These are phyloP conservation scores for Stemphylium beticola DNA, from an alignment of 2,329 filamentous ascomycete genomes.

Conservation along the genomic window DNA sequence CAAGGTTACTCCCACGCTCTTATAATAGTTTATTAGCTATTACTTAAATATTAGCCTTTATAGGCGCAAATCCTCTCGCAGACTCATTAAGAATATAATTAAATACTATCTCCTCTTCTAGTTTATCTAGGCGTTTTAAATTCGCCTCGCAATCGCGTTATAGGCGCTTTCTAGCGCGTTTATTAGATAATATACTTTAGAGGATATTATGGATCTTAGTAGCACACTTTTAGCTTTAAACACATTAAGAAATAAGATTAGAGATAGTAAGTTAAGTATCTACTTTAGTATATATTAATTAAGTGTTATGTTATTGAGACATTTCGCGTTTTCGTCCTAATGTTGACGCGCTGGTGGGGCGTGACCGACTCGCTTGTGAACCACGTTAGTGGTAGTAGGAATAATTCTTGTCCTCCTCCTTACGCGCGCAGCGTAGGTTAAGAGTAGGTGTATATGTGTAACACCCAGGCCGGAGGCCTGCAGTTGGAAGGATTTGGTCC, in stretches of 20 bases:
- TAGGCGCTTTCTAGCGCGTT: background rate
- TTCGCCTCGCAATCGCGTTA: background rate
- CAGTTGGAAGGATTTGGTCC: too few relatives aligned
- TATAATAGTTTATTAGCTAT: conserved; percentile 1
- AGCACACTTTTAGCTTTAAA: background rate
- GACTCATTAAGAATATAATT: background rate
- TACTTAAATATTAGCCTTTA: background rate
- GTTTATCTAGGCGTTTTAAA: background rate
- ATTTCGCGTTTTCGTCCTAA: background rate
- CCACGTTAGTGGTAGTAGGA: too few relatives aligned
- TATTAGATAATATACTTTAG: background rate
- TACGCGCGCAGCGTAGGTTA: too few relatives aligned
- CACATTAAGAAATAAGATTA: background rate
- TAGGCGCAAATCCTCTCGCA: background rate
- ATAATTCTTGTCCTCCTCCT: too few relatives aligned
- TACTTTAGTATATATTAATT: background rate
- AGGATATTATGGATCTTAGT: background rate
- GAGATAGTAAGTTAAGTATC: background rate
- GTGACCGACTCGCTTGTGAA: too few relatives aligned
- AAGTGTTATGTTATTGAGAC: background rate
- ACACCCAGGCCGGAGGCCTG: too few relatives aligned
- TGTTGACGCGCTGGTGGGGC: too few relatives aligned
- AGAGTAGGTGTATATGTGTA: too few relatives aligned
- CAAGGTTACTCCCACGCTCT: background rate
- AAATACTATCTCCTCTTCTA: background rate